These are phyloP conservation scores for Macrophomina phaseolina DNA, from an alignment of 2,329 filamentous ascomycete species.

Conservation along the genomic window DNA sequence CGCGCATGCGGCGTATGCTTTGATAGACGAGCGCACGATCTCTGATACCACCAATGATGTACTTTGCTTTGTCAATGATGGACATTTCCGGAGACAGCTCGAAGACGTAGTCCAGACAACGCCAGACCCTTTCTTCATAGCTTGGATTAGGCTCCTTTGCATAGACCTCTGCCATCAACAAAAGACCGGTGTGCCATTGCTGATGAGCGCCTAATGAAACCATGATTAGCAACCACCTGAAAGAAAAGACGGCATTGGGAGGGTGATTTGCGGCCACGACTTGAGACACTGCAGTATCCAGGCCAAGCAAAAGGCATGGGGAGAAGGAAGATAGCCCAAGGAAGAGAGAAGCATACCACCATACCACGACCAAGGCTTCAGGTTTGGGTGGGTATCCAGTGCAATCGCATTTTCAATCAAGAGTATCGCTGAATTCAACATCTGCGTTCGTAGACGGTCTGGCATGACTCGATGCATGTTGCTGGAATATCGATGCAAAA, in stretches of 20 bases:
- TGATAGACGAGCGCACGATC: slow-evolving; percentile 66
- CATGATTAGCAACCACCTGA: background rate
- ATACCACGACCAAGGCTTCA: slow-evolving; percentile 73
- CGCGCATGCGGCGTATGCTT: slow-evolving; percentile 63
- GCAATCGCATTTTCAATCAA: slow-evolving; percentile 61
- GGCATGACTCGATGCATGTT: slow-evolving; percentile 58
- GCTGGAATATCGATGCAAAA: slow-evolving; percentile 71
- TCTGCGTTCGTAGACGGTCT: slow-evolving; percentile 66
- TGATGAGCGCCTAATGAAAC: slow-evolving; percentile 64
- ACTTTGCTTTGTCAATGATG: slow-evolving; percentile 63
- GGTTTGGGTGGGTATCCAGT: slow-evolving; percentile 58
- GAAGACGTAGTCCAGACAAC: slow-evolving; percentile 74
- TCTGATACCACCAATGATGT: slow-evolving; percentile 67
- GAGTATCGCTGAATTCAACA: slow-evolving; percentile 65
- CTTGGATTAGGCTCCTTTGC: slow-evolving; percentile 60
- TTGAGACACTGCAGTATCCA: no score
- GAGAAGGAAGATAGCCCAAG: slow-evolving; percentile 21
- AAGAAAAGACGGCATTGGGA: no score
- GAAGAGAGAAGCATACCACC: slow-evolving; percentile 29
- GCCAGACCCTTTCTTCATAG: slow-evolving; percentile 71
- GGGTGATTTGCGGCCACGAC: no score
- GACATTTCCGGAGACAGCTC: slow-evolving; percentile 60
- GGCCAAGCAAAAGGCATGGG: background rate
- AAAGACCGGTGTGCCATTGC: slow-evolving; percentile 73
- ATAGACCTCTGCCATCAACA: slow-evolving; percentile 72